These are phyloP conservation scores for Ophiostoma triangulosporum DNA, from an alignment of 2,329 filamentous ascomycete genomes.

Conservation along the genomic window DNA sequence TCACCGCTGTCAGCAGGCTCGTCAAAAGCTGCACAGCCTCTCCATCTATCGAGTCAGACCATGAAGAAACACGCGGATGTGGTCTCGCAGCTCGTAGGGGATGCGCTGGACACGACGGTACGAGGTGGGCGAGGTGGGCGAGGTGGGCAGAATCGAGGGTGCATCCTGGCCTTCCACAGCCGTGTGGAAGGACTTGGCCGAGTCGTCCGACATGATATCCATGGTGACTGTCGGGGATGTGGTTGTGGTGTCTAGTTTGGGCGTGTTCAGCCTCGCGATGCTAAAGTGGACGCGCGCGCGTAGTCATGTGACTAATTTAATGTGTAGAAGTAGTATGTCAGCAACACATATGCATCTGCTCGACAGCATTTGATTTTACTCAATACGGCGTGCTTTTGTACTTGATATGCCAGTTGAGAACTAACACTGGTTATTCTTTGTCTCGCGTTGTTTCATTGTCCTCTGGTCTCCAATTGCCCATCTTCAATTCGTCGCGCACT, in stretches of 20 bases:
- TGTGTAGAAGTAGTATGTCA: too few relatives aligned
- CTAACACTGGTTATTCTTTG: too few relatives aligned
- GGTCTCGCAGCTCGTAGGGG: slow-evolving; percentile 49
- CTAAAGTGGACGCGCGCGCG: not conserved
- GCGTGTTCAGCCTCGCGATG: not conserved
- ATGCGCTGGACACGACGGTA: slow-evolving; percentile 41
- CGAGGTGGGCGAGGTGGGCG: too few relatives aligned
- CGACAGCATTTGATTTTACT: too few relatives aligned
- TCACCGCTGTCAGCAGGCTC: too few relatives aligned
- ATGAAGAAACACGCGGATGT: slow-evolving; percentile 53
- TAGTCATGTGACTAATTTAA: not conserved
- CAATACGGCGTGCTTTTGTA: too few relatives aligned
- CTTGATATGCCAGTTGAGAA: too few relatives aligned
- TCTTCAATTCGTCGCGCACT: too few relatives aligned
- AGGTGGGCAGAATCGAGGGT: not conserved
- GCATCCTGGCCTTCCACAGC: not conserved
- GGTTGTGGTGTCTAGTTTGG: not conserved
- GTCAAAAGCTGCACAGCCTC: slow-evolving; percentile 51
- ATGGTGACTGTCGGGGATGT: not conserved
- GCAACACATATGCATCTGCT: too few relatives aligned
- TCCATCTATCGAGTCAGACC: slow-evolving; percentile 21
- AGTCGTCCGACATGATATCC: not conserved
- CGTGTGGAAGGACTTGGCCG: not conserved
- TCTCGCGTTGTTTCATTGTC: too few relatives aligned
- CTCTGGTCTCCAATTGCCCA: too few relatives aligned